Base-by-base conservation (phyloP, 371 early-diverging fungal species). In the Mucor lusitanicus region DNA sequence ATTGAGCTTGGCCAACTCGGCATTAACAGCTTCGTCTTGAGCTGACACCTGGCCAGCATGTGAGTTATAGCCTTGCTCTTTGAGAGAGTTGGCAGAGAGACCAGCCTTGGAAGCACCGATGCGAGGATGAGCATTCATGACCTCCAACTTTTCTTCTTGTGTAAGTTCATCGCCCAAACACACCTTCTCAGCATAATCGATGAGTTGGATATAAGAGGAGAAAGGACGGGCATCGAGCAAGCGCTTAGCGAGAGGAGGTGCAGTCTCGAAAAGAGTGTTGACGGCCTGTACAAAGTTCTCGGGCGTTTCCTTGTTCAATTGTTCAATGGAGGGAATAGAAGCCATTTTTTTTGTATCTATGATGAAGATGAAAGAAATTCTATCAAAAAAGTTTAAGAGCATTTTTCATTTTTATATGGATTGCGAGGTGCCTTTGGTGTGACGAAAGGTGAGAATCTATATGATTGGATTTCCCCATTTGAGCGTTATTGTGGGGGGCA, bases 71-170 rank as follows among this genome's bases (percentile, higher is more conserved):
- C 94, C 92, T 75, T 94, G 95, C 72, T 95, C 95, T 62, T 81
- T 84, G 35, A 87, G 70, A 6, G 94, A 93, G 63, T 87, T 71
- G 12, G 88, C 91, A 1, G 93, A 92, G 35, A 94, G 85, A 25
- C 84, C 87, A 25, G 76, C 75, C 63, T 84, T 87, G 70, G 79
- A 78, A 46, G 88, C 94, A 59, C 97, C 97, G 65, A 97, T 92
- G n/a, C 95, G 88, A 35, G 97, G 95, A 75, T 97, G 97, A 4
- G 93, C 92, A 68, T 93, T 93, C 74, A 93, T 87, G 21, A 93
- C 83, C 32, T 89, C 88, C 23, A 92, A 68, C 71, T 86, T 88
- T 65, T 92, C 92, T 50, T 83, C 71, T 3, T 82, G 68, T 19
- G 74, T 81, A 35, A 93, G 76, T 39, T 84, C 80, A 37, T 69